Conservation (phyloP, 2,329 filamentous ascomycete genomes). For the Parafenestella ontariensis region DNA sequence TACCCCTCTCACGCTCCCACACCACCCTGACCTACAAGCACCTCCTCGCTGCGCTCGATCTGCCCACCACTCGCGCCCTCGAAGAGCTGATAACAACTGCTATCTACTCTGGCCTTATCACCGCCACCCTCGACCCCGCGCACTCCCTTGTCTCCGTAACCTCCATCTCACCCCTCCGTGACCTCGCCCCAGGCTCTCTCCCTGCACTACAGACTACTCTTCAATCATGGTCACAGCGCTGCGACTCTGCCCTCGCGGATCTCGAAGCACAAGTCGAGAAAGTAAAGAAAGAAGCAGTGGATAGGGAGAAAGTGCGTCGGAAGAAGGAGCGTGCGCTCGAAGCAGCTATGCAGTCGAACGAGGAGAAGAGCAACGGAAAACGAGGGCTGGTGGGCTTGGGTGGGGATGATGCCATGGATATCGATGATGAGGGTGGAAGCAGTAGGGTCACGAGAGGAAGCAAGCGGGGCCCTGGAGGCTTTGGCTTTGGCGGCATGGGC, state of each 20-base stretch:
- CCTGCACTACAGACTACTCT: conserved; percentile 72
- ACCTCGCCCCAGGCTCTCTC: conserved; percentile 77
- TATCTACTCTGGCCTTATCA: conserved; percentile 84
- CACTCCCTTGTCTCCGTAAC: conserved; percentile 77
- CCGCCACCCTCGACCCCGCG: conserved; percentile 82
- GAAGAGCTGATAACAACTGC: conserved; percentile 87
- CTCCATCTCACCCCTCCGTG: conserved; percentile 83
- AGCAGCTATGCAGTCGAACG: conserved; percentile 26
- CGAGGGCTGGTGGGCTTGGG: conserved; percentile 24
- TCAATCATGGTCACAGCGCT: conserved; percentile 78
- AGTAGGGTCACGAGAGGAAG: conserved; percentile 31
- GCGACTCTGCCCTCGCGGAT: conserved; percentile 73
- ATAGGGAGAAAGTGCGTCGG: conserved; percentile 51
- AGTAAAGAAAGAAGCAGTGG: conserved; percentile 61
- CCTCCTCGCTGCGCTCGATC: conserved; percentile 71
- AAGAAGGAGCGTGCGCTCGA: conserved; percentile 52
- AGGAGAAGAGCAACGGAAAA: conserved; percentile 40
- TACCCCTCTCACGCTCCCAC: conserved; percentile 77
- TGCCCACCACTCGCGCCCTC: conserved; percentile 72
- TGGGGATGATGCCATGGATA: conserved; percentile 47
- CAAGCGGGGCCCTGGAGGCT: conserved; percentile 39
- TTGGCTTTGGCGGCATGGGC: conserved; percentile 36
- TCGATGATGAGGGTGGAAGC: conserved; percentile 44
- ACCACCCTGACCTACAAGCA: conserved; percentile 72
- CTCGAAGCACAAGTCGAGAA: conserved; percentile 77